These are phyloP conservation scores for Cryptosporidium muris DNA, from an alignment of 169 alveolate species.

Conservation along the genomic window DNA sequence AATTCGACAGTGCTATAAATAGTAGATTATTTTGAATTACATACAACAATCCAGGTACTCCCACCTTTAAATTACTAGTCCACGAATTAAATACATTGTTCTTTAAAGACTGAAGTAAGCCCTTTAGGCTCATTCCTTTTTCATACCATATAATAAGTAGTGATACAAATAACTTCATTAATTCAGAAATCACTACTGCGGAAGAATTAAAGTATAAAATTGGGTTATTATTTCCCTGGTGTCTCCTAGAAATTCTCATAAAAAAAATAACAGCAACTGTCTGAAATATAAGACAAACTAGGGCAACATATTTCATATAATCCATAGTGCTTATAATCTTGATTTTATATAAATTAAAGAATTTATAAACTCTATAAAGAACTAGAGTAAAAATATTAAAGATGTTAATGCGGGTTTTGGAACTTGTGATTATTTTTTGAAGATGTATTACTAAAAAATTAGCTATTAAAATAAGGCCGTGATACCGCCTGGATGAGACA, in stretches of 20 bases:
- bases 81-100: conserved; percentile 30
- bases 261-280: conserved; percentile 66
- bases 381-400: neutral
- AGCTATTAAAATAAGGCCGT: neutral
- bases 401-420: neutral
- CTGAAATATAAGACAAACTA: conserved; percentile 37
- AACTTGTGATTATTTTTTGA: neutral
- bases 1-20: conserved; percentile 77
- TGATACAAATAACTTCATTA: conserved; percentile 26
- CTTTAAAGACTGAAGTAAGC: conserved; percentile 2
- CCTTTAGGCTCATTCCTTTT: conserved; percentile 3
- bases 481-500: neutral
- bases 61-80: conserved; percentile 43
- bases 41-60: conserved; percentile 81
- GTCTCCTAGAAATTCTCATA: conserved; percentile 47
- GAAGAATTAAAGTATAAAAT: conserved; percentile 47
- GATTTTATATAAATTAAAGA: neutral
- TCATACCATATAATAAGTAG: conserved; percentile 6
- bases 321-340: conserved; percentile 1
- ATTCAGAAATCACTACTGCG: conserved; percentile 62
- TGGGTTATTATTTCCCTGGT: neutral
- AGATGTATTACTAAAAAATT: neutral
- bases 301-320: conserved; percentile 60
- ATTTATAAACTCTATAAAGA: neutral
- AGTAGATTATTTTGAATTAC: conserved; percentile 79